Percentiles rank a stretch among this genome's conserved stretches.
Evolutionary conservation across 1,284 basidiomycete species (phyloP).

Genomic region (Cutaneotrichosporon sp.): DNA sequence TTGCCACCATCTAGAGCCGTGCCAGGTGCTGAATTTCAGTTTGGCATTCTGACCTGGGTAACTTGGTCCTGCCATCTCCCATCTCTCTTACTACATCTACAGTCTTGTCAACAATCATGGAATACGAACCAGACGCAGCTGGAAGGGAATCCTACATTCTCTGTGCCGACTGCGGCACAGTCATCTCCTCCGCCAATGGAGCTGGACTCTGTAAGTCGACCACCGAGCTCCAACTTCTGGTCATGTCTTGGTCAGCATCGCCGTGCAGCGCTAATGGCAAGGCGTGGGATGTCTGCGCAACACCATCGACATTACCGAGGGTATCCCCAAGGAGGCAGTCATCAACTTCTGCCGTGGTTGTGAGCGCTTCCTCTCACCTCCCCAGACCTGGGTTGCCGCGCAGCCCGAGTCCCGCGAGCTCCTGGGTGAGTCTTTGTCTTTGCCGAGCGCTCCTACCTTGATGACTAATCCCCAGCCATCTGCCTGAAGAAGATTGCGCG

Average conservation of each 20-base stretch:
- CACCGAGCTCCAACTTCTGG: background rate
- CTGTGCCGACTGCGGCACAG: slow-evolving; percentile 65
- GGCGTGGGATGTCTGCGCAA: slow-evolving; percentile 44
- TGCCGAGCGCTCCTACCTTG: background rate
- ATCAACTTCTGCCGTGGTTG: slow-evolving; percentile 95
- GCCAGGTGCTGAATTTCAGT: background rate
- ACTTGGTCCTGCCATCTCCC: background rate
- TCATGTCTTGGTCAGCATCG: slow-evolving; percentile 56
- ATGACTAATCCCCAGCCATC: slow-evolving; percentile 58
- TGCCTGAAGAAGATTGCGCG: slow-evolving; percentile 94
- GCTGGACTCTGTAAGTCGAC: slow-evolving; percentile 75
- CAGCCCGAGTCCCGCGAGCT: slow-evolving; percentile 90
- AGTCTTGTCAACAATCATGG: slow-evolving; percentile 31
- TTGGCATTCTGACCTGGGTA: background rate
- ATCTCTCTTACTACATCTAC: background rate
- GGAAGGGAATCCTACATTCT: slow-evolving; percentile 52
- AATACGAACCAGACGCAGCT: slow-evolving; percentile 48
- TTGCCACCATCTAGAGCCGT: background rate
- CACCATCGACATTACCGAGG: slow-evolving; percentile 94
- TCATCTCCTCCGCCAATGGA: slow-evolving; percentile 80
- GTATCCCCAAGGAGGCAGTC: slow-evolving; percentile 95
- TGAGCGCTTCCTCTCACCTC: slow-evolving; percentile 92
- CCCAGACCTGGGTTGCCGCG: slow-evolving; percentile 79
- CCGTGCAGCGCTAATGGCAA: slow-evolving; percentile 12
- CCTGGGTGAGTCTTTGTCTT: slow-evolving; percentile 56